Evolutionary conservation across 1,284 basidiomycete genomes (phyloP), one percentile per base, ranked within the genome.

Genomic region (Papiliotrema laurentii): DNA sequence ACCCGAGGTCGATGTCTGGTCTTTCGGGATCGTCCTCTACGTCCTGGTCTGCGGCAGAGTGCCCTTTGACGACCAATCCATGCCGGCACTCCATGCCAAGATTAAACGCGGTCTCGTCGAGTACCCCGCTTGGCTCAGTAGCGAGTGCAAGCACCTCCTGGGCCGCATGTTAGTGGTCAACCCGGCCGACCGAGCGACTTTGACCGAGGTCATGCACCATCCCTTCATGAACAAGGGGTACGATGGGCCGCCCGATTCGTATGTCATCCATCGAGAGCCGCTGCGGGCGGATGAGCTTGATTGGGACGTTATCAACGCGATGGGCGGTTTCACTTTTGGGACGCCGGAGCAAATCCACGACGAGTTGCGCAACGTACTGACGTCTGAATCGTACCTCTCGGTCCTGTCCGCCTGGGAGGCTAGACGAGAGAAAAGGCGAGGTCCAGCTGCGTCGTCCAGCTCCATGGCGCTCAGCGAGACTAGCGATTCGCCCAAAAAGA

Each of bases 1-100:
- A 0, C 94, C 94, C 10, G 94, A 98, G 71, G 94, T 98, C 50
- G 96, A 98, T 66, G 86, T 97, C 0, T 98, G 96, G 94, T 94
- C 89, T 65, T 97, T 97, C 59, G 94, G 96, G 5, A 93, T 98
- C 53, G 94, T 98, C 7, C 81, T 98, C 10, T 98, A 97, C 66
- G 93, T 97, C 13, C 80, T 98, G 41, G 92, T 98, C 0, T 97
- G 93, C 69, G 96, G 94, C 45, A 97, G 96, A 75, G 94, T 98
- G 1, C 94, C 94, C 0, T 98, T 98, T 67, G 94, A 99, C 69
- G 96, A 99, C 71, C 92, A 97, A 75, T 92, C 87, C 67, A 98
- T 98, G 94, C 96, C 94, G 2, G 94, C 93, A 0, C 77, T 98
- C 43, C 96, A 98, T 69, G 94, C 94, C 35, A 98, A 98, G 78